Evolutionary conservation across 495 filamentous ascomycete genomes (phyloP).

Genomic region (Xylaria curta): DNA sequence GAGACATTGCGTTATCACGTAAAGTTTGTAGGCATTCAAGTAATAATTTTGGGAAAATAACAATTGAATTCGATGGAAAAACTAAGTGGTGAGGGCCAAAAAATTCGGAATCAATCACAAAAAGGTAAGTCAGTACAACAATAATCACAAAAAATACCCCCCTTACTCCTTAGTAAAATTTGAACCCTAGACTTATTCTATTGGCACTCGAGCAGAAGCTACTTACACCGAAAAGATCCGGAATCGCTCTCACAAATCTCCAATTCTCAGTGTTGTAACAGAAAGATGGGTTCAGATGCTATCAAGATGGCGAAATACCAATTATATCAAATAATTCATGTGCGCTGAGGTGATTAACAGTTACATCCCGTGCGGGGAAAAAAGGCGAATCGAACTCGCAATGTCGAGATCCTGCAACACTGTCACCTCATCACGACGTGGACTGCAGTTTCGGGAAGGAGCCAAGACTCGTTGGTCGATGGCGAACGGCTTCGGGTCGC

Average conservation of each 20-base stretch:
- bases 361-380: constrained; percentile 15
- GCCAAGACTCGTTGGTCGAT: constrained; percentile 17
- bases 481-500: constrained; percentile 20
- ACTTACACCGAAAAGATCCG: too few species aligned
- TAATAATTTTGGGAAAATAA: too few species aligned
- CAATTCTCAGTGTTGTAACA: background rate
- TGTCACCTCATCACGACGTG: constrained; percentile 23
- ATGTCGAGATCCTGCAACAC: constrained; percentile 23
- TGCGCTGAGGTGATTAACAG: background rate
- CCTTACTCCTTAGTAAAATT: too few species aligned
- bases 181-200: too few species aligned
- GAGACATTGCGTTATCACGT: too few species aligned
- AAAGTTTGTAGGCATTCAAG: too few species aligned
- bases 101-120: too few species aligned
- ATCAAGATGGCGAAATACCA: background rate
- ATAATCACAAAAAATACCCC: too few species aligned
- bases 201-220: too few species aligned
- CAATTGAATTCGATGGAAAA: too few species aligned
- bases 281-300: background rate
- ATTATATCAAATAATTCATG: constrained; percentile 2
- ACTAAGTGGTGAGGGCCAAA: too few species aligned
- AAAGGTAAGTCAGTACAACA: too few species aligned
- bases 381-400: background rate
- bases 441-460: constrained; percentile 27
- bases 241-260: background rate